Base-by-base conservation (phyloP, 1,284 basidiomycete genomes). In the Trametes hirsuta region DNA sequence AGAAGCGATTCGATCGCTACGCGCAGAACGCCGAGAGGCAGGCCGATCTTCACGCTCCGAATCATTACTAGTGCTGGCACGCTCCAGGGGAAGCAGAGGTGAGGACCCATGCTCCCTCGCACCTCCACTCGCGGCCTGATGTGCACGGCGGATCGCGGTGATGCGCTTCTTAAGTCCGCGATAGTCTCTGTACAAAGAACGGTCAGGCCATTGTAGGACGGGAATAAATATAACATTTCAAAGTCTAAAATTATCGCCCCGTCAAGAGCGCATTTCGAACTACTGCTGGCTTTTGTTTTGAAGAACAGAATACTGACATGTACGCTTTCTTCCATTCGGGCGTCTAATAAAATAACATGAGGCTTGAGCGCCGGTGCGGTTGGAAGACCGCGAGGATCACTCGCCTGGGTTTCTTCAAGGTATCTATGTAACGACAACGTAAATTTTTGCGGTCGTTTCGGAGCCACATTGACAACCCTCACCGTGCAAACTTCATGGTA, bases 251-350 rank as follows among this genome's bases (percentile, higher is more conserved):
- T 34, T 10, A n/a, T 18, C 10, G 2, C 18, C 18, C 30, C 6
- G 4, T 30, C 3, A 4, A 46, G 5, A 10, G 6, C 4, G 25
- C 11, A 6, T 25, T 11, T 9, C 45, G 11, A 30, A 18, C 4
- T 2, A n/a, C 6, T 6, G 4, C 6, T 34, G 8, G 18, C 5
- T 22, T 22, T 25, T 40, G 10, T 9, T 12, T n/a, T 10, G 5
- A 50, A 11, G 24, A 25, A 25, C 8, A 25, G 8, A 36, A 22
- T 34, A 46, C 82, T 60, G 65, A 91, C 91, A 93, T 90, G 72
- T 93, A 93, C 14, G 88, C 90, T 64, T 81, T 86, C 70, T 91
- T 88, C 91, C 91, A 93, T 75, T 93, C 91, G 1, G 90, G 86
- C 37, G 82, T 85, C 90, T 93, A 61, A 53, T 22, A 39, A 12